phyloP scores from a whole-genome alignment of 106 monocot genomes.

The Dendrobium officinale region DNA sequence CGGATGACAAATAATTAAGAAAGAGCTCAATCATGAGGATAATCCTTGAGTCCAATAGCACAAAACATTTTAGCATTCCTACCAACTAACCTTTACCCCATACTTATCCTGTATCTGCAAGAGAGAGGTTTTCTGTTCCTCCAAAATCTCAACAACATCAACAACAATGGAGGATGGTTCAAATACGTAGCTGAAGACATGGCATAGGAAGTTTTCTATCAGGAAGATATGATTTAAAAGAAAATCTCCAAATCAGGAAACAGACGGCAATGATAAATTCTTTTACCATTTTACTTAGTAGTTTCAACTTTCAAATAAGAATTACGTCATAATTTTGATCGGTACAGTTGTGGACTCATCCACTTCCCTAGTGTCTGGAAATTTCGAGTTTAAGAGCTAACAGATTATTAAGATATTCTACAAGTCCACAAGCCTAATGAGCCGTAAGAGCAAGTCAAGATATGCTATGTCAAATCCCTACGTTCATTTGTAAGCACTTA shows the following conservation, averaged over 20 bases:
- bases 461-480: no score
- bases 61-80: neutral
- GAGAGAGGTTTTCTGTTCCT: conserved; percentile 62
- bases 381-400: no score
- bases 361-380: no score
- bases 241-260: neutral
- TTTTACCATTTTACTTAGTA: neutral
- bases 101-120: conserved; percentile 74
- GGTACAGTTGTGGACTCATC: no score
- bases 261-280: neutral
- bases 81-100: conserved; percentile 62
- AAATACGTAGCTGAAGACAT: conserved; percentile 62
- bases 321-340: neutral
- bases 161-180: conserved; percentile 60
- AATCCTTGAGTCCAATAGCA: neutral
- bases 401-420: no score
- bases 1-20: neutral
- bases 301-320: neutral
- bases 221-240: neutral
- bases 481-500: no score
- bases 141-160: conserved; percentile 47
- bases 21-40: neutral
- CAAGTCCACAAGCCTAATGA: no score
- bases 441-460: no score
- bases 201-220: neutral